Base-by-base conservation (phyloP, 2,329 filamentous ascomycete genomes). In the Aspergillus hortae region DNA sequence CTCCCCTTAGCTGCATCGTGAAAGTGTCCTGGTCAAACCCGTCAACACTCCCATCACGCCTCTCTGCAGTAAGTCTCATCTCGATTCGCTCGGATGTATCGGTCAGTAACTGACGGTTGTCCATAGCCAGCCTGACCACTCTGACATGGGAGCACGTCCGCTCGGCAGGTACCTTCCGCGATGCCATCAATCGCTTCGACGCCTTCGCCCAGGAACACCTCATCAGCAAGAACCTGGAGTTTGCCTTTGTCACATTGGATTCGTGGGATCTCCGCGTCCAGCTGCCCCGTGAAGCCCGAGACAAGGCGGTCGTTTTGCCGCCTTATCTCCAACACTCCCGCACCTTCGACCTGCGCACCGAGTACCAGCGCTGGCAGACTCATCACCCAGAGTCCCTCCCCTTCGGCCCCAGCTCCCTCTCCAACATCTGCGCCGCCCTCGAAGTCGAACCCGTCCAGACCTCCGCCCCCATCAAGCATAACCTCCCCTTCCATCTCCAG, bases 91-190 rank as follows among this genome's bases (percentile, higher is more conserved):
- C 49, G 51, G 44, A 49, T 60, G 49, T 55, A 56, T 59, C 55
- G 51, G 60, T 58, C 59, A 61, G 59, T 63, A 56, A 57, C 62
- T 65, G 58, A 64, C 60, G 51, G 52, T 60, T 57, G 55, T 54
- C 50, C 71, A 53, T 55, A 96, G 92, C 94, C 70, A 96, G 92
- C 78, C 80, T 99, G 72, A 99, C 94, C 43, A 99, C 94, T 61
- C 80, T 99, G 66, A 97, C 94, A 49, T 99, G 94, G 94, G 94
- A 99, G 74, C 92, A 99, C 78, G 94, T 99, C 71, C 89, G 92
- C 71, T 95, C 92, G 74, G 92, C 94, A 71, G 94, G 94, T 62
- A 92, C 91, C 62, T 99, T 97, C 84, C 87, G 92, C 65, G 94
- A 97, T 76, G 94, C 94, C 62, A 88, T 99, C 77, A 90, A 89